Evolutionary conservation across 192 early-diverging fungal species (phyloP), one percentile per base, ranked within the genome.

Genomic region (Mycoemilia scoparia): DNA sequence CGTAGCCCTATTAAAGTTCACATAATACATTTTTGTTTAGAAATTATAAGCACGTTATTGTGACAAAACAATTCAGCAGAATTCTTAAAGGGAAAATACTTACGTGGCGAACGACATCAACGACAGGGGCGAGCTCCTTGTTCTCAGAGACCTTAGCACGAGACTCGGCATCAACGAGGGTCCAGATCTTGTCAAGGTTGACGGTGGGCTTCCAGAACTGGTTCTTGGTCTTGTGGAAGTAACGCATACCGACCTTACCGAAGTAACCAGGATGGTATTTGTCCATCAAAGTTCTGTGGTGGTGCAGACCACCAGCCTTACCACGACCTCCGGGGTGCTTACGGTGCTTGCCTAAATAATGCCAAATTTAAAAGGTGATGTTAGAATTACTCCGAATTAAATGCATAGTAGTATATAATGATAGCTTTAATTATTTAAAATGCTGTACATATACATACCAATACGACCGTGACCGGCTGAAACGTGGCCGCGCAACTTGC

Each of bases 261-360:
- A 91, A 98, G 86, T 98, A 98, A 65, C 93, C 93, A 49, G 93
- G 93, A 74, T 98, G 93, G 82, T 87, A 95, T 80, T 87, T 98
- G 72, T 98, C 93, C 82, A 98, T 88, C 76, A 93, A 89, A 69
- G 93, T 95, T 54, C 90, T 79, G 76, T 98, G 88, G 69, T 98
- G 93, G 70, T 95, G 89, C 67, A 82, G 79, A 77, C 93, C 93
- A 83, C 93, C 90, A 66, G 93, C 93, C 56, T 93, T 70, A 98
- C 93, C 93, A 66, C 93, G 80, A 79, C 89, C 90, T 64, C 92
- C 93, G 52, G 93, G 89, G 67, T 98, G 93, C 79, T 98, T 98
- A 50, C 90, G 74, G 79, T 98, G 90, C 78, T 98, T 97, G 36
- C 86, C n/a, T n/a, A n/a, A n/a, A n/a, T 67, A 69, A 17, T 12